A percentile compares a stretch with the other conserved stretches of the same genome.
phyloP scores from a whole-genome alignment of 192 early-diverging fungal genomes.

The Coemansia asiatica region DNA sequence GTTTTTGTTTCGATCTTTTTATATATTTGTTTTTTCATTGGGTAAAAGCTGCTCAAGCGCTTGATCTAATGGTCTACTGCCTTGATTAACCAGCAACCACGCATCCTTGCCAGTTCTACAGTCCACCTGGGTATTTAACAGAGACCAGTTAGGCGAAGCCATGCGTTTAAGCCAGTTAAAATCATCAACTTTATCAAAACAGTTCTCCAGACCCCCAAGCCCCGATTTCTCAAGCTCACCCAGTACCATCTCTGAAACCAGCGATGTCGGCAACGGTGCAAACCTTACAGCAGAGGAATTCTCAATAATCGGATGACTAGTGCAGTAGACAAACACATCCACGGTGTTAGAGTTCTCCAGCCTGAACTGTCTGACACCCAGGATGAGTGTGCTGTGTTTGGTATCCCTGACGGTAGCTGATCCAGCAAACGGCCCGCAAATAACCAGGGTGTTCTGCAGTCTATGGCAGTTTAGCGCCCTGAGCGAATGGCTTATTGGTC shows the following conservation, averaged over 20 bases:
- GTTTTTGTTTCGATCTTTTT: no score
- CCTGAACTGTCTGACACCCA: conserved; percentile 82
- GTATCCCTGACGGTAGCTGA: conserved; percentile 73
- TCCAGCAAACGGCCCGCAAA: conserved; percentile 67
- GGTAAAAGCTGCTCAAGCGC: not conserved
- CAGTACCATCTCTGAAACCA: conserved; percentile 38
- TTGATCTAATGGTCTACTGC: not conserved
- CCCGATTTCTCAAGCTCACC: not conserved
- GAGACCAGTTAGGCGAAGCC: conserved; percentile 79
- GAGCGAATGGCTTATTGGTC: conserved; percentile 47
- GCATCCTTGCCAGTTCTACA: no score
- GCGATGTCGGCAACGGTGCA: conserved; percentile 57
- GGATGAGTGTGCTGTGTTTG: conserved; percentile 59
- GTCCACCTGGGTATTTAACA: not conserved
- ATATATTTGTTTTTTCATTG: no score
- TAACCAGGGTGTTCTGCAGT: conserved; percentile 64
- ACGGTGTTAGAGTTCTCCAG: conserved; percentile 73
- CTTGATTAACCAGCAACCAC: conserved; percentile 11
- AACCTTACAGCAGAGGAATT: conserved; percentile 68
- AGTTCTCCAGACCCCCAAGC: conserved; percentile 32
- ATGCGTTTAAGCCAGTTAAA: conserved; percentile 88
- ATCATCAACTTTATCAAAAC: conserved; percentile 74
- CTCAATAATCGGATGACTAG: conserved; percentile 87
- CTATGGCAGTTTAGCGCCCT: conserved; percentile 78
- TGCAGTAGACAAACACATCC: conserved; percentile 66